A percentile compares a stretch with the other conserved stretches of the same genome.
Evolutionary conservation across 2,329 filamentous ascomycete species (phyloP).

Genomic region (Coniella lustricola): DNA sequence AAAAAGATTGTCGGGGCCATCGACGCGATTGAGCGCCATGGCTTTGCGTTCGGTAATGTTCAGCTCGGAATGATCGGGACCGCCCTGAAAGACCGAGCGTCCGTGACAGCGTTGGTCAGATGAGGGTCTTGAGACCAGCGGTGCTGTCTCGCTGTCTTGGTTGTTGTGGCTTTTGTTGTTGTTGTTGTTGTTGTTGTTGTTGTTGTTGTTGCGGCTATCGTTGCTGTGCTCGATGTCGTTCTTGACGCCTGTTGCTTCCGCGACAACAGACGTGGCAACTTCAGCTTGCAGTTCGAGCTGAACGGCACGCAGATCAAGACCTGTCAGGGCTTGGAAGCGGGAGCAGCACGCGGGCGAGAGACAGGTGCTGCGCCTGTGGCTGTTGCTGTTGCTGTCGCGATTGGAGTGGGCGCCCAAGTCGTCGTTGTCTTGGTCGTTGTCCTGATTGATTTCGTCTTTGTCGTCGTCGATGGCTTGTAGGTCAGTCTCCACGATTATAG

Average conservation of each 20-base stretch:
- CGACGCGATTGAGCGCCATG: conserved; percentile 37
- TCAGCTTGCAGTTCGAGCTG: conserved; percentile 8
- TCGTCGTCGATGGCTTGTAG: neutral
- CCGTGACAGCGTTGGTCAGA: conserved; percentile 11
- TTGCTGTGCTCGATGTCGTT: neutral
- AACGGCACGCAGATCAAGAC: conserved; percentile 12
- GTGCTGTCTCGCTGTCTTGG: neutral
- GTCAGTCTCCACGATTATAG: neutral
- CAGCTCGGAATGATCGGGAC: conserved; percentile 12
- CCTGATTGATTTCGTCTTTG: neutral
- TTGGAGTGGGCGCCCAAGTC: too few relatives aligned
- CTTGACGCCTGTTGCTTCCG: too few relatives aligned
- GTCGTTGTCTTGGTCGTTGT: neutral
- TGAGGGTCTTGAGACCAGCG: neutral
- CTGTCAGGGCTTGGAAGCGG: conserved; percentile 14
- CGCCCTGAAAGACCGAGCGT: conserved; percentile 13
- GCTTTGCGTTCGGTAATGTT: conserved; percentile 17
- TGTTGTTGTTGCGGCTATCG: neutral
- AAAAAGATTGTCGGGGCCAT: conserved; percentile 35
- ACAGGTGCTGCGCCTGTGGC: conserved; percentile 6
- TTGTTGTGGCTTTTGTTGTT: neutral
- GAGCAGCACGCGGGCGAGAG: conserved; percentile 14
- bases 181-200: neutral
- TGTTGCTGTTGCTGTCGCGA: neutral
- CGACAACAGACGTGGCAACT: neutral